These are phyloP conservation scores for Ustanciosporium gigantosporum DNA, from an alignment of 1,284 basidiomycete genomes.

Conservation along the genomic window DNA sequence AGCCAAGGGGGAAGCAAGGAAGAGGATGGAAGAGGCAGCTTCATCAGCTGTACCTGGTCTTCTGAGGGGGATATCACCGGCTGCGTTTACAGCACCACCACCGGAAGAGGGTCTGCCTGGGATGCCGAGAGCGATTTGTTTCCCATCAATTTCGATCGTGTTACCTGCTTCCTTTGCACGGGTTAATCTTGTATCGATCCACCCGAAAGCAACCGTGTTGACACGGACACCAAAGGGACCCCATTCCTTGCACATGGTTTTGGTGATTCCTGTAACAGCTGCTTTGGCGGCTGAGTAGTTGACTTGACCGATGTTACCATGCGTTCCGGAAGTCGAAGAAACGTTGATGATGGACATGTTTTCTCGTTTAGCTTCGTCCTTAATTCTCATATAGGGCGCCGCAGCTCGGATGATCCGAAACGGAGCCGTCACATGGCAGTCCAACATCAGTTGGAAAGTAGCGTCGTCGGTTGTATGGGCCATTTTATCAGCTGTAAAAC, in stretches of 20 bases:
- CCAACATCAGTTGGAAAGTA: conserved; percentile 77
- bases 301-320: conserved; percentile 71
- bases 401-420: conserved; percentile 82
- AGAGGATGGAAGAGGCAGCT: conserved; percentile 67
- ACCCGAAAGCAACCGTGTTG: conserved; percentile 78
- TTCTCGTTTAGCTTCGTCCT: conserved; percentile 66
- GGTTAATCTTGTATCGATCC: conserved; percentile 72
- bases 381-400: conserved; percentile 80
- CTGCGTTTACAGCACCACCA: conserved; percentile 62
- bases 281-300: conserved; percentile 68
- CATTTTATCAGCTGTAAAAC: conserved; percentile 85
- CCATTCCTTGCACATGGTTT: conserved; percentile 86
- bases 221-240: conserved; percentile 73
- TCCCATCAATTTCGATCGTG: conserved; percentile 77
- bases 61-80: conserved; percentile 72
- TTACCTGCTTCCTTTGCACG: conserved; percentile 76
- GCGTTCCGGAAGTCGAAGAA: conserved; percentile 42
- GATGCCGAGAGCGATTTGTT: conserved; percentile 77
- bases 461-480: conserved; percentile 82
- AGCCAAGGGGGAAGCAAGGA: conserved; percentile 71
- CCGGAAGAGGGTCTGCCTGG: conserved; percentile 65
- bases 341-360: conserved; percentile 66
- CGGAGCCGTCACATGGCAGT: conserved; percentile 67
- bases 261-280: conserved; percentile 69
- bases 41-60: conserved; percentile 76